phyloP scores from a whole-genome alignment of 495 filamentous ascomycete genomes.

The Xylaria intraflava region DNA sequence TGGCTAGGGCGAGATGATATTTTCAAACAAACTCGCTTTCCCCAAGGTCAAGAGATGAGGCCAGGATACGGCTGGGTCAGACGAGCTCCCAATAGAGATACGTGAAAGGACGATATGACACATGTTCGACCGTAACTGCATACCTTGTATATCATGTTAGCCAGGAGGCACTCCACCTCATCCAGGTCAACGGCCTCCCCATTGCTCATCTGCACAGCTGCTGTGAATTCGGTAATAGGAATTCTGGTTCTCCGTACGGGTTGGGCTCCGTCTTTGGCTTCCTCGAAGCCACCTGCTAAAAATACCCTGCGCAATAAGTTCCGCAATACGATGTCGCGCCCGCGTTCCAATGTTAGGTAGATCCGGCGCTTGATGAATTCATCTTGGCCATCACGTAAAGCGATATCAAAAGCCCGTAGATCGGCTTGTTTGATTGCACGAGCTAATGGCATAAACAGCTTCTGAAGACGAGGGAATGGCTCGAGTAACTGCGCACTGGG shows the following conservation, averaged over 20 bases:
- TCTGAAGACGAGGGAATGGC: constrained; percentile 68
- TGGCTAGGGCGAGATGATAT: neutral
- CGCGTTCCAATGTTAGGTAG: constrained; percentile 87
- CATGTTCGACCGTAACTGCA: constrained; percentile 17
- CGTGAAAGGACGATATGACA: neutral
- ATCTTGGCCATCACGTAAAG: constrained; percentile 70
- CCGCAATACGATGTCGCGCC: constrained; percentile 80
- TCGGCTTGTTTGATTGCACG: constrained; percentile 74
- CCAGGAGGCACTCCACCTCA: constrained; percentile 90
- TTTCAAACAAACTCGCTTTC: neutral
- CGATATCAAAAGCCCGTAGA: constrained; percentile 75
- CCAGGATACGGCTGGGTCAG: neutral
- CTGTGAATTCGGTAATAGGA: constrained; percentile 68
- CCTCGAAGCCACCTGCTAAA: constrained; percentile 69
- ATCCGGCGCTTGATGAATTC: constrained; percentile 94
- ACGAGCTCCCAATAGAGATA: neutral
- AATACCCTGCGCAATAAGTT: constrained; percentile 90
- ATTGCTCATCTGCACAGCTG: constrained; percentile 51
- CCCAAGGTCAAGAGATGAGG: neutral
- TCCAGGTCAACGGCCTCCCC: constrained; percentile 69
- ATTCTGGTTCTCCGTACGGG: constrained; percentile 66
- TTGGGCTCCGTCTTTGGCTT: constrained; percentile 56
- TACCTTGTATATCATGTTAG: constrained; percentile 97
- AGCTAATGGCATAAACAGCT: constrained; percentile 69
- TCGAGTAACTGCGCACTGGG: constrained; percentile 64